Evolutionary conservation across 2,329 filamentous ascomycete species (phyloP).

Genomic region (Pestalotiopsis sp.): DNA sequence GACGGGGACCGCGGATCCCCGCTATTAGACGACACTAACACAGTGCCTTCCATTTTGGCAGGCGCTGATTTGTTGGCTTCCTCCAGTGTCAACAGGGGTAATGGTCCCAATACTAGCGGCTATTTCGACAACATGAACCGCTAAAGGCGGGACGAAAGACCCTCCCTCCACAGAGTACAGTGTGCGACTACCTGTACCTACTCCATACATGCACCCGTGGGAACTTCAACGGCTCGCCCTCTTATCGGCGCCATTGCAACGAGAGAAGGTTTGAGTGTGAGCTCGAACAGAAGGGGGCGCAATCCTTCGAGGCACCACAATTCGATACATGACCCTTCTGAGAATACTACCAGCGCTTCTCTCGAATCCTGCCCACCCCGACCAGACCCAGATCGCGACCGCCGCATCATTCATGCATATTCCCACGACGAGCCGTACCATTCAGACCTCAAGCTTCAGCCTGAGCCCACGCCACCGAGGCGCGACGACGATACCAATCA

Average conservation of each 20-base stretch:
- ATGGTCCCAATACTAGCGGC: not conserved
- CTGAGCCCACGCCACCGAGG: not conserved
- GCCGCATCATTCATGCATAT: constrained; percentile 4
- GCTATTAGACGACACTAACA: not conserved
- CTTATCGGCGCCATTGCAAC: not conserved
- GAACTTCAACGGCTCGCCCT: not conserved
- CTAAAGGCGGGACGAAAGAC: not conserved
- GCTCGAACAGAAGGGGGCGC: not conserved
- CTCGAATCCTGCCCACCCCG: not conserved
- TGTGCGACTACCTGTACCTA: not conserved
- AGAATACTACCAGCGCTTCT: not conserved
- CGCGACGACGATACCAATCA: not conserved
- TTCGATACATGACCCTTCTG: not conserved
- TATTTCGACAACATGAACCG: not conserved
- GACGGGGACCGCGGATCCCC: not conserved
- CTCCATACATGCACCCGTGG: not conserved
- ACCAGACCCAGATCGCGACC: not conserved
- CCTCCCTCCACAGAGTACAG: not conserved
- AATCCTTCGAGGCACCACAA: not conserved
- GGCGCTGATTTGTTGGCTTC: constrained; percentile 4
- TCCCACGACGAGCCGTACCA: not conserved
- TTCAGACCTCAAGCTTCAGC: not conserved
- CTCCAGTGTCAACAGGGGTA: not conserved
- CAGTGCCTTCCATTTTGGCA: not conserved
- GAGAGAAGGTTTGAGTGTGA: not conserved